These are phyloP conservation scores for Cryptococcus amylolentus DNA, from an alignment of 1,284 basidiomycete species.

Conservation along the genomic window DNA sequence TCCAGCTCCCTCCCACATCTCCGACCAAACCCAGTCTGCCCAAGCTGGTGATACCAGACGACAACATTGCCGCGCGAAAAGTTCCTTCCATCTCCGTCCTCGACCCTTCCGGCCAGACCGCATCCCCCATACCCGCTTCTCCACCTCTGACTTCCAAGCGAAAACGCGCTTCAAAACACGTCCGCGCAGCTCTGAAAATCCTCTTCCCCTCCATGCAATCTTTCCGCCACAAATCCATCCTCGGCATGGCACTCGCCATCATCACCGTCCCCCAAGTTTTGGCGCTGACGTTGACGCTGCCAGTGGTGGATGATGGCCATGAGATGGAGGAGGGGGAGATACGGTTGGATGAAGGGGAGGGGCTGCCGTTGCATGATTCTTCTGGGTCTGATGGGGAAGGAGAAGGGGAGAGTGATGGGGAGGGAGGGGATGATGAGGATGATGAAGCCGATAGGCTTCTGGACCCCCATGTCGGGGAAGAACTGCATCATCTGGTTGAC, in stretches of 20 bases:
- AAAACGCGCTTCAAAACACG: background rate
- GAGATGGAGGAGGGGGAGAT: conserved; percentile 37
- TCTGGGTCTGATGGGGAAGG: conserved; percentile 46
- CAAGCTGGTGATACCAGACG: conserved; percentile 13
- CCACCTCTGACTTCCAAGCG: background rate
- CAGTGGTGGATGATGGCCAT: conserved; percentile 64
- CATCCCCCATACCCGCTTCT: background rate
- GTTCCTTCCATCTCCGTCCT: conserved; percentile 29
- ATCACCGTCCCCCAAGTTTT: conserved; percentile 84
- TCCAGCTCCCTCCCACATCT: background rate
- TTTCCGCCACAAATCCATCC: conserved; percentile 66
- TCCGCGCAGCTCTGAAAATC: conserved; percentile 16
- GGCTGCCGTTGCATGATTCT: conserved; percentile 4
- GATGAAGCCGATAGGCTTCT: conserved; percentile 27
- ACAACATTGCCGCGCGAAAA: background rate
- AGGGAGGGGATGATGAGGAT: conserved; percentile 38
- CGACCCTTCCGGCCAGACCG: conserved; percentile 27
- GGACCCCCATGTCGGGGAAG: conserved; percentile 27
- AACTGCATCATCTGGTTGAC: conserved; percentile 43
- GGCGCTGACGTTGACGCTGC: conserved; percentile 80
- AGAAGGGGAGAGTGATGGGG: conserved; percentile 7
- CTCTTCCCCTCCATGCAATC: conserved; percentile 84
- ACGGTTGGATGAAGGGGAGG: conserved; percentile 35
- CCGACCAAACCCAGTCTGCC: conserved; percentile 14
- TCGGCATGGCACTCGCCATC: conserved; percentile 70